Conservation (phyloP, 2,329 filamentous ascomycete genomes). For the Colletotrichum liriopes region DNA sequence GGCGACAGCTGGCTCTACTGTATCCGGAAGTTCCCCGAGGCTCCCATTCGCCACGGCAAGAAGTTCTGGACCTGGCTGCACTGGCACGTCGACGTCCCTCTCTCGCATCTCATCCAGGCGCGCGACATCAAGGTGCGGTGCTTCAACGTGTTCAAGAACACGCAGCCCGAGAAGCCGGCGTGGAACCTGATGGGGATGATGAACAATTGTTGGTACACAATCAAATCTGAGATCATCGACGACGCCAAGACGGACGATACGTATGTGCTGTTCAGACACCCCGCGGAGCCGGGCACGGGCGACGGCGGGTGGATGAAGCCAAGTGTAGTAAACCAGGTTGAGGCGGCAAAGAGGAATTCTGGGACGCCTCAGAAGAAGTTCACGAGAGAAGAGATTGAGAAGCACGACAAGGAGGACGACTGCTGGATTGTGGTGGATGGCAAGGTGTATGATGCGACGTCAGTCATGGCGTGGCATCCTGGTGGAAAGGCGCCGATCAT, state of each 20-base stretch:
- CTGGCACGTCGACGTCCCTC: conserved; percentile 66
- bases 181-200: conserved; percentile 70
- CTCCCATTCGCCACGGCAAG: conserved; percentile 64
- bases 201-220: conserved; percentile 67
- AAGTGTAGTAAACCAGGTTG: conserved; percentile 61
- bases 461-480: conserved; percentile 64
- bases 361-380: conserved; percentile 65
- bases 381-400: conserved; percentile 68
- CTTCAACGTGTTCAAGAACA: conserved; percentile 66
- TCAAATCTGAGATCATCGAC: conserved; percentile 58
- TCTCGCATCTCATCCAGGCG: conserved; percentile 59
- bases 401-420: conserved; percentile 62
- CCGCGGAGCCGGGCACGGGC: conserved; percentile 59
- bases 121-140: conserved; percentile 62
- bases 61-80: conserved; percentile 70
- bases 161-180: conserved; percentile 60
- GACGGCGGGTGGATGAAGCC: conserved; percentile 67
- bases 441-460: conserved; percentile 66
- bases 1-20: conserved; percentile 59
- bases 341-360: conserved; percentile 59
- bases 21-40: conserved; percentile 59
- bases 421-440: conserved; percentile 69
- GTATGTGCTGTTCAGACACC: conserved; percentile 62
- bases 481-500: conserved; percentile 64
- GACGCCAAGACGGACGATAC: conserved; percentile 50